Conservation (phyloP, 2,329 filamentous ascomycete species). For the Colletotrichum shisoi region DNA sequence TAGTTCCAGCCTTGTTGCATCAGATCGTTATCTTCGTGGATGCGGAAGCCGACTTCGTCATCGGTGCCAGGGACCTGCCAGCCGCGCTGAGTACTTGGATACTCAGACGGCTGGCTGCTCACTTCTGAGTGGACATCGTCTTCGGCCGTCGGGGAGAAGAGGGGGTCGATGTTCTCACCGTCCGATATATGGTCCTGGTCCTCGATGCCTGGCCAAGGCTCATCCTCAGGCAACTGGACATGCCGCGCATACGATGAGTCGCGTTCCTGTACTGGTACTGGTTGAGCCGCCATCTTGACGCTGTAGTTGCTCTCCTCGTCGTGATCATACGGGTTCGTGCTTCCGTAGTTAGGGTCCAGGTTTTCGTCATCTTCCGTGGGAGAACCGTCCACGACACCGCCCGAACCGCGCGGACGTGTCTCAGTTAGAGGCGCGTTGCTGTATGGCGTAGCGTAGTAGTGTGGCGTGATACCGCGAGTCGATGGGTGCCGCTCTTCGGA, state of each 20-base stretch:
- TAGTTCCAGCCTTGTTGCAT: constrained; percentile 34
- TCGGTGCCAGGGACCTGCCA: constrained; percentile 48
- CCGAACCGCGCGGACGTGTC: constrained; percentile 44
- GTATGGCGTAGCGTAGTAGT: constrained; percentile 78
- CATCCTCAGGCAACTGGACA: constrained; percentile 59
- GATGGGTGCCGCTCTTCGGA: constrained; percentile 48
- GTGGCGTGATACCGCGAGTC: constrained; percentile 61
- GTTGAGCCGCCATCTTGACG: constrained; percentile 44
- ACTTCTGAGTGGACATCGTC: constrained; percentile 48
- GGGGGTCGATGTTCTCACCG: constrained; percentile 61
- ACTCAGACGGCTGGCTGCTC: constrained; percentile 65
- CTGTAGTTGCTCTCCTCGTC: constrained; percentile 44
- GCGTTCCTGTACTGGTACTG: constrained; percentile 22
- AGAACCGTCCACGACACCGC: constrained; percentile 37
- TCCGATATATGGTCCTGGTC: constrained; percentile 57
- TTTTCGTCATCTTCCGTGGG: constrained; percentile 46
- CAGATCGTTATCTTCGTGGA: constrained; percentile 52
- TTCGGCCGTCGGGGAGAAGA: constrained; percentile 40
- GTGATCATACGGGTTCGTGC: constrained; percentile 45
- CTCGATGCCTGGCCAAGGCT: constrained; percentile 66
- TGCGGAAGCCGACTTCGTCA: constrained; percentile 47
- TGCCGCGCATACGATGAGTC: constrained; percentile 45
- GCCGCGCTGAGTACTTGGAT: constrained; percentile 60
- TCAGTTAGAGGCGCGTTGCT: constrained; percentile 66
- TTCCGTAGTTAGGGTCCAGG: constrained; percentile 43